Base-by-base conservation (phyloP, 768 basidiomycete species). In the Russula vinacea region DNA sequence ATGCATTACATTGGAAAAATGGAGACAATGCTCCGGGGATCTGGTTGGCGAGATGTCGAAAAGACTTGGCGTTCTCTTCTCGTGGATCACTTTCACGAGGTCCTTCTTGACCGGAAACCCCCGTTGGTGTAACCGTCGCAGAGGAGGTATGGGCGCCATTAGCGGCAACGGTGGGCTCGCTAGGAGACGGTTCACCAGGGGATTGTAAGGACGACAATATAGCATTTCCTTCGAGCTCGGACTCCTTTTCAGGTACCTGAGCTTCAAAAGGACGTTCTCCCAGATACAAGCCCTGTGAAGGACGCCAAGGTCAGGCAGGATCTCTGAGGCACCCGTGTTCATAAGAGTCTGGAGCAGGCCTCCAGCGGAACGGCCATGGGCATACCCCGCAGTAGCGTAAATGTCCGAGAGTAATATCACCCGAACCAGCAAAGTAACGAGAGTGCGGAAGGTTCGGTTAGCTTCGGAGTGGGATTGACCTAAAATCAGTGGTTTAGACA, bases 351-450 rank as follows among this genome's bases (percentile, higher is more conserved):
- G 86, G 39, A 96, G 81, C 44, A 95, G 79, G 2, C 84, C 78
- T 10, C 88, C 85, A 1, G 90, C 85, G 32, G 86, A 83, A 62
- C 93, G 84, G 44, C 89, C 87, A 70, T 94, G 92, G 24, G 87
- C 83, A 73, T 89, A 92, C 8, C 89, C 88, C 22, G 90, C 84
- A 35, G 88, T 91, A 6, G 87, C 83, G 74, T 94, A 94, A 19
- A 94, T 85, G 69, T 97, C 94, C 8, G 90, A 89, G 56, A 97
- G 84, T 47, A 95, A 77, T 22, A 88, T 88, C 59, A 93, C 81
- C 22, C 90, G 86, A 47, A 91, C 87, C 68, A 93, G 85, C 33
- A 96, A 77, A 19, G 84, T 82, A 51, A 92, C 82, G 9, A 96
- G 80, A 66, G 77, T 80, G 37, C 91, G 83, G 78, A 96, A 95